Base-by-base conservation (phyloP, 2,329 filamentous ascomycete genomes). In the Hymenoscyphus albidus region DNA sequence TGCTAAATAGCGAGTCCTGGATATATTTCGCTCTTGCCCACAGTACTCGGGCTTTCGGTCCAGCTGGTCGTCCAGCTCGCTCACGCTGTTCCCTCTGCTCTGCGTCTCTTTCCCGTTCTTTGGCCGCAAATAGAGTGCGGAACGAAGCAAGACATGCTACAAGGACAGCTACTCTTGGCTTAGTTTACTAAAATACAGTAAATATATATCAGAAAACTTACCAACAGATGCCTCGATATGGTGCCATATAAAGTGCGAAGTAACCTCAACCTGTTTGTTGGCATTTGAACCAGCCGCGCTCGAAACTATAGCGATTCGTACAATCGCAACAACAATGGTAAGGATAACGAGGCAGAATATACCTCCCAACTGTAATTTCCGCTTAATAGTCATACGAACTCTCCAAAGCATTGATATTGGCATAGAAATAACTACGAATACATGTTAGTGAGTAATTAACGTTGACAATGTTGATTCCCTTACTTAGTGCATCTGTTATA, bases 101-200 rank as follows among this genome's bases (percentile, higher is more conserved):
- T 27, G 3, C 27, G 27, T 27, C 27, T 27, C 27, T 27, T 27
- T 27, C 27, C 27, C 27, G 27, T 27, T 27, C 27, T 27, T 27
- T 27, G 27, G 27, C 27, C 27, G 27, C 27, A 27, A 58, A 58
- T 9, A 58, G 55, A 31, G 55, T 16, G 18, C 55, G 55, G 31
- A 58, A 58, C 3, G 55, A 58, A 10, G 55, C 55, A 3, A 58
- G 55, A 32, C 55, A 58, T 58, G 55, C 55, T 12, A 58, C 35
- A 27, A 58, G 32, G 9, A 58, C 35, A 5, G 55, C 55, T 58
- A 58, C 32, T 13, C 3, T 42, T 42, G 12, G 39, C 3, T 42
- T 42, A 42, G 39, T 14, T 42, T 2, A 42, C 16, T 13, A 5
- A 12, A 13, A 12, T 14, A 7, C 39, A 12, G 39, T 13, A 42